Base-by-base conservation (phyloP, 805 yeast genomes). In the Wickerhamomyces ciferrii region DNA sequence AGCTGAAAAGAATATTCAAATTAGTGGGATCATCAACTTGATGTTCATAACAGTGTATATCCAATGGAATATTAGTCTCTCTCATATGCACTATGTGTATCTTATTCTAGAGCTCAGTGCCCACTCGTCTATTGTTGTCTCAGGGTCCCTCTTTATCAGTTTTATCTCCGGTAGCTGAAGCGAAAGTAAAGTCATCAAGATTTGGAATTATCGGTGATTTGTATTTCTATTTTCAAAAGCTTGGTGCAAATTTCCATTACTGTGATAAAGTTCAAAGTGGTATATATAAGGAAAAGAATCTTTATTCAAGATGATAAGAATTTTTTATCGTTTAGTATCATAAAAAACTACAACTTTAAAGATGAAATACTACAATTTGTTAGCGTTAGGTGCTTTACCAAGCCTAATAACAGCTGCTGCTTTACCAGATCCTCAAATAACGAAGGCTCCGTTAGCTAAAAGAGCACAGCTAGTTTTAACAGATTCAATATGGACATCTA, bases 401-500 rank as follows among this genome's bases (percentile, higher is more conserved):
- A 17, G 36, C 8, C 15, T 17, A 8, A 36, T 43, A 13, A 48
- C 54, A 15, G 54, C 54, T 45, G 61, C 55, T 44, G 62, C 60
- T 29, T 14, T 59, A 18, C 61, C 62, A 43, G 41, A 49, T 20
- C 48, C 60, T 19, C 43, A 44, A 18, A 44, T 47, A 34, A 52
- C 59, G n/a, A 50, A 53, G 7, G 41, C 53, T n/a, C 55, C 58
- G 14, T 19, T 40, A 2, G 43, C 58, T 17, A 59, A 58, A 47
- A 60, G 63, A 50, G 44, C 35, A 40, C 53, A 58, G 48, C 44
- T 42, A 20, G 45, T 47, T 5, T 47, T 59, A 43, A 64, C 58
- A 0, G 60, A 59, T 43, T 47, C 52, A 27, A 53, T 63, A 8
- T 69, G 74, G 74, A 67, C 67, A 5, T 61, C 72, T 1, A 62